phyloP scores from a whole-genome alignment of 202 grass and related monocot species.

The Elaeis oleifera region DNA sequence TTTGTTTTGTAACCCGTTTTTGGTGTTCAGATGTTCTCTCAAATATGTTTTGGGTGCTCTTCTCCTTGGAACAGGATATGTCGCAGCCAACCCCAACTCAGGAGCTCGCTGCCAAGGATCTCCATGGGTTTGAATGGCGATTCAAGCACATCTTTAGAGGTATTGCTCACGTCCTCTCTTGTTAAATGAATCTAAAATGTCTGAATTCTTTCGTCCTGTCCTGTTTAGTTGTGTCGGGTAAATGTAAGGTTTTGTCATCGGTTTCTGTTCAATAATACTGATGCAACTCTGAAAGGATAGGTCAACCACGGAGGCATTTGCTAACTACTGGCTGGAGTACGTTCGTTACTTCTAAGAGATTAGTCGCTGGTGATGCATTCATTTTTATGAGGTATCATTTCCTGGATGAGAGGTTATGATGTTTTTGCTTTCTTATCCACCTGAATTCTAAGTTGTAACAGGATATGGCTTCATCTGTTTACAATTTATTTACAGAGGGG shows the following conservation, averaged over 20 bases:
- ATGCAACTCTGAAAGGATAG: constrained; percentile 28
- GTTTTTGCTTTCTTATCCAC: too few species aligned
- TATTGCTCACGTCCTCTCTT: constrained; percentile 2
- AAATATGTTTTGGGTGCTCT: not conserved
- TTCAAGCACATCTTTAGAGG: constrained; percentile 98
- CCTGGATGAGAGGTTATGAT: too few species aligned
- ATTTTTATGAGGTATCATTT: constrained; percentile 65
- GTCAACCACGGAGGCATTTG: constrained; percentile 83
- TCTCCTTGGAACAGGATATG: constrained; percentile 50
- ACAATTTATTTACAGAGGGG: constrained; percentile 34
- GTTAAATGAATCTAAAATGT: not conserved
- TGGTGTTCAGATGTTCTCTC: not conserved
- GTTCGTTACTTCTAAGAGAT: constrained; percentile 85
- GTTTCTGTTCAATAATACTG: not conserved
- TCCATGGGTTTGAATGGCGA: constrained; percentile 87
- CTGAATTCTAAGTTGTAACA: too few species aligned
- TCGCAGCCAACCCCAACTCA: constrained; percentile 69
- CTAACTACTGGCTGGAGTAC: constrained; percentile 95
- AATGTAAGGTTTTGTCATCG: not conserved
- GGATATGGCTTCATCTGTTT: too few species aligned
- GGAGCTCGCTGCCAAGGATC: constrained; percentile 69
- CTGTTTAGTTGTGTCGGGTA: too few species aligned
- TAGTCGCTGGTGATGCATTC: constrained; percentile 76
- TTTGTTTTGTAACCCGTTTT: constrained; percentile 7
- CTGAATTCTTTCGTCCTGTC: too few species aligned